A percentile compares a stretch with the other conserved stretches of the same genome.
Evolutionary conservation across 768 basidiomycete genomes (phyloP).

Genomic region (Suillus decipiens): DNA sequence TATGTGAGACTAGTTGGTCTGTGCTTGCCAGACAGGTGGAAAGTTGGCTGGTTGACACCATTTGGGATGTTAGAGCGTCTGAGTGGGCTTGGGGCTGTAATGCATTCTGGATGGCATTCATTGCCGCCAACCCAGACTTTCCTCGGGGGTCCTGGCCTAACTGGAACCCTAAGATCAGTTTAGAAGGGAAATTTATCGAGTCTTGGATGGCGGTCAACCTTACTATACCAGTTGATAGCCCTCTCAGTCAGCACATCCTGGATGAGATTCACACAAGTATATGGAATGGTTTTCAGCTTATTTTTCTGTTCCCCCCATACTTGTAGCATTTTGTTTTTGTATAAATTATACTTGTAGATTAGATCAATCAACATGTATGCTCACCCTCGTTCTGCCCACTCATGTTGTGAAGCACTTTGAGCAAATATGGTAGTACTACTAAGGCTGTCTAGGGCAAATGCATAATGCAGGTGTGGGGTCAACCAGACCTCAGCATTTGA

Average conservation of each 20-base stretch:
- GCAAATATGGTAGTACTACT: not conserved
- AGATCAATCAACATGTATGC: not conserved
- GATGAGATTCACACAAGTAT: not conserved
- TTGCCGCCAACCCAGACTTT: not conserved
- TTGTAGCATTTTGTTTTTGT: not conserved
- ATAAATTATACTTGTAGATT: not conserved
- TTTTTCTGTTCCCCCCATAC: not conserved
- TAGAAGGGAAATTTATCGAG: constrained; percentile 5
- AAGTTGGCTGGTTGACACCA: constrained; percentile 38
- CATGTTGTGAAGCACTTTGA: not conserved
- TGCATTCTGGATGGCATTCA: constrained; percentile 9
- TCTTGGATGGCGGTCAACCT: not conserved
- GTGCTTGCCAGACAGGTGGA: not conserved
- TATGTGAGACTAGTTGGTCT: not conserved
- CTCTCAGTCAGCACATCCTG: not conserved
- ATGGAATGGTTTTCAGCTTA: constrained; percentile 1
- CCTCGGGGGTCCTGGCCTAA: not conserved
- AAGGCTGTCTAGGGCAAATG: not conserved
- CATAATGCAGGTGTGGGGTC: not conserved
- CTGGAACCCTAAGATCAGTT: not conserved
- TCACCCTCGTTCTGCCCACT: not conserved
- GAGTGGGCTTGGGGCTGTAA: constrained; percentile 10
- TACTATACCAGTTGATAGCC: not conserved
- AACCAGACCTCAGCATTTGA: not conserved
- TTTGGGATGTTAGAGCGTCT: constrained; percentile 65